Percentiles rank a stretch among this genome's conserved stretches.
Conservation (phyloP, 2,329 filamentous ascomycete species). For the Fusarium begoniae region DNA sequence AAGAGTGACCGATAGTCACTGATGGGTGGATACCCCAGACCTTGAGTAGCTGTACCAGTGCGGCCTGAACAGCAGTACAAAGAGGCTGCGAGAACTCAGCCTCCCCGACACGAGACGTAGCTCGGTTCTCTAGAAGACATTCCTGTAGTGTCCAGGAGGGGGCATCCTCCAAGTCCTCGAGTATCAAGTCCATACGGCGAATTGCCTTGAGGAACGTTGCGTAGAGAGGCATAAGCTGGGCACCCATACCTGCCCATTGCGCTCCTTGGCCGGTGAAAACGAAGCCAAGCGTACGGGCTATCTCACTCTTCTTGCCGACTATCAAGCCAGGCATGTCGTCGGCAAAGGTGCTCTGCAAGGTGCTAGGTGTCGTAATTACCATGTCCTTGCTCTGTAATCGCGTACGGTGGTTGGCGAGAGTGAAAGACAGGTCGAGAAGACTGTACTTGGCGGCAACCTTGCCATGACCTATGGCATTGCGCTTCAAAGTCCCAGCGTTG, state of each 20-base stretch:
- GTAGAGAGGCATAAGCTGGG: not conserved
- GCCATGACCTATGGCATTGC: not conserved
- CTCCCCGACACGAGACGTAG: not conserved
- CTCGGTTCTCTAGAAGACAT: not conserved
- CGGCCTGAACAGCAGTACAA: not conserved
- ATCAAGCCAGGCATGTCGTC: not conserved
- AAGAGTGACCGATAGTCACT: not conserved
- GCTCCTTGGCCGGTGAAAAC: not conserved
- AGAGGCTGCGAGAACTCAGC: not conserved
- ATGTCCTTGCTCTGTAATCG: not conserved
- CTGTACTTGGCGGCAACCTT: not conserved
- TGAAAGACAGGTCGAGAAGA: not conserved
- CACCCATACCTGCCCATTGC: not conserved
- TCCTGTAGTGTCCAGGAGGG: not conserved
- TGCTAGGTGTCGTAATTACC: not conserved
- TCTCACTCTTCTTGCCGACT: not conserved
- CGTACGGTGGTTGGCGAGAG: not conserved
- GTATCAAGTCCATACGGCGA: not conserved
- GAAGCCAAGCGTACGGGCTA: not conserved
- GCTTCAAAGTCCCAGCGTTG: not conserved
- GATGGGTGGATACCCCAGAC: not conserved
- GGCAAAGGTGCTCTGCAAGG: not conserved
- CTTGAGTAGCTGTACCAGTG: not conserved
- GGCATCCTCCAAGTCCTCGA: not conserved
- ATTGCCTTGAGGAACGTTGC: not conserved